Percentiles rank a stretch among this genome's conserved stretches.
These are phyloP conservation scores for Besnoitia besnoiti DNA, from an alignment of 169 alveolate genomes.

Conservation along the genomic window DNA sequence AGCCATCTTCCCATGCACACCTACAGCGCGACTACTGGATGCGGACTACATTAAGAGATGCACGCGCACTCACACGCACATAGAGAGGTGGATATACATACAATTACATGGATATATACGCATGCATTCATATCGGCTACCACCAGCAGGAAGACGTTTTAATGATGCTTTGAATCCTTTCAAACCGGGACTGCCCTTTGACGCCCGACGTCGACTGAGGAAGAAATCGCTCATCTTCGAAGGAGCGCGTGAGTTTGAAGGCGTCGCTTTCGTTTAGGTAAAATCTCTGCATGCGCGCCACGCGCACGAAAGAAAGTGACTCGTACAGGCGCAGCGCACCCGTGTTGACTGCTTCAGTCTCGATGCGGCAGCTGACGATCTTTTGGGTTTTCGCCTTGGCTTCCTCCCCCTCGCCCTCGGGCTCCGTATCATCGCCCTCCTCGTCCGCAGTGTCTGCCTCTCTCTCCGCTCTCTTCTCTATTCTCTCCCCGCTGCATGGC, in stretches of 20 bases:
- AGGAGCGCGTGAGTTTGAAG: background rate
- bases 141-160: background rate
- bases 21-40: too few relatives aligned
- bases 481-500: background rate
- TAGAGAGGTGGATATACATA: too few relatives aligned
- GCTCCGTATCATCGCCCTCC: background rate
- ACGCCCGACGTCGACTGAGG: too few relatives aligned
- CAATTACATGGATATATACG: too few relatives aligned
- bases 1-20: too few relatives aligned
- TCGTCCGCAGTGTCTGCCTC: background rate
- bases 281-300: background rate
- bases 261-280: constrained; percentile 12
- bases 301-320: background rate
- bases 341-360: background rate
- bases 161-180: background rate
- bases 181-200: too few relatives aligned
- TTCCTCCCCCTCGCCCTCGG: background rate
- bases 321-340: constrained; percentile 19
- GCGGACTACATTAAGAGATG: too few relatives aligned
- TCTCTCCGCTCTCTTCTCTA: background rate
- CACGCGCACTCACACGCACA: too few relatives aligned
- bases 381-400: background rate
- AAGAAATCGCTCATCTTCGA: background rate
- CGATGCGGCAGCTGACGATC: constrained; percentile 9
- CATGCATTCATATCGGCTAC: too few relatives aligned